Evolutionary conservation across 768 basidiomycete species (phyloP).

Genomic region (Dioszegia aurantiaca): DNA sequence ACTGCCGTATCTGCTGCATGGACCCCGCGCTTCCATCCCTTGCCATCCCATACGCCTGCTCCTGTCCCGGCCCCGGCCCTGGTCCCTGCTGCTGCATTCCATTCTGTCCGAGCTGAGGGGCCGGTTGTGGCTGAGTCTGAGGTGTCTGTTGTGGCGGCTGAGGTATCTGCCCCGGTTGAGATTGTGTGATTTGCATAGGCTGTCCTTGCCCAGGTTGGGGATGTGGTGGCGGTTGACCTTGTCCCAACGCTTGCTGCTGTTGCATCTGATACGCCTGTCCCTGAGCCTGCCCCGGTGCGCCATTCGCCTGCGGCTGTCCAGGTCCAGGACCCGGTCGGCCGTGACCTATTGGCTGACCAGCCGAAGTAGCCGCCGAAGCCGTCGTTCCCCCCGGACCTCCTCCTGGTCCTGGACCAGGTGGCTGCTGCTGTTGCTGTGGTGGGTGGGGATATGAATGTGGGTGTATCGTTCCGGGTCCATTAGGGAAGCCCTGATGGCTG

Average conservation of each 20-base stretch:
- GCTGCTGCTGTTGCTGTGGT: constrained; percentile 18
- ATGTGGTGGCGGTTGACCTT: constrained; percentile 10
- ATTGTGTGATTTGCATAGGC: constrained; percentile 7
- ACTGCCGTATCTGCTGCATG: constrained; percentile 12
- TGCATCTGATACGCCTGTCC: constrained; percentile 9
- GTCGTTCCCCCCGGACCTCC: neutral
- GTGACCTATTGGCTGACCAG: neutral
- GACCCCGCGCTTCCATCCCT: constrained; percentile 28
- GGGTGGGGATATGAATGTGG: constrained; percentile 42
- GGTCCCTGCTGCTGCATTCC: constrained; percentile 27
- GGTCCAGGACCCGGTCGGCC: constrained; percentile 10
- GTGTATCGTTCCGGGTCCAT: constrained; percentile 26
- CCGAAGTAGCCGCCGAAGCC: neutral
- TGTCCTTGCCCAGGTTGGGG: constrained; percentile 23
- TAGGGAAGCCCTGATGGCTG: constrained; percentile 39
- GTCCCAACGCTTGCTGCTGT: neutral
- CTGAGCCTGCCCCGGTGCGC: neutral
- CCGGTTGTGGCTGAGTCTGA: constrained; percentile 6
- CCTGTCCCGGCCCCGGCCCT: neutral
- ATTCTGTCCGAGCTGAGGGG: constrained; percentile 33
- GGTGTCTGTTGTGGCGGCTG: neutral
- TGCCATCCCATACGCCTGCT: constrained; percentile 33
- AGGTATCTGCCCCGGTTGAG: constrained; percentile 6
- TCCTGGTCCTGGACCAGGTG: constrained; percentile 2
- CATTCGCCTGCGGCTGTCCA: neutral